Evolutionary conservation across 345 rosid genomes (phyloP).

Genomic region (Durio zibethinus): DNA sequence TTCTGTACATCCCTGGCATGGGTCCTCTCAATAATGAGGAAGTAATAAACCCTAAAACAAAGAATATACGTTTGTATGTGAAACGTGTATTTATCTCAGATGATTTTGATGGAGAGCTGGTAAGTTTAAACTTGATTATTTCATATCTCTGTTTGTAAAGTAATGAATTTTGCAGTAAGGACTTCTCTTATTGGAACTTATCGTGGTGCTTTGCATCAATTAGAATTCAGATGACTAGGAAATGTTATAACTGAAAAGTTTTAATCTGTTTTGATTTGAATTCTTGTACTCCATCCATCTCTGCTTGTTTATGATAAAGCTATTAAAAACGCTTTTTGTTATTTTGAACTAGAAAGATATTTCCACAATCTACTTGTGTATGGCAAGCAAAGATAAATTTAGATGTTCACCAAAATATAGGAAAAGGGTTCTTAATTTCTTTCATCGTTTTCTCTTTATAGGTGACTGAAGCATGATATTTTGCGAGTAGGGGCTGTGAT

Average conservation of each 20-base stretch:
- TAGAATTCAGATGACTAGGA: neutral
- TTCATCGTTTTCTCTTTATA: neutral
- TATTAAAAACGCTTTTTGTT: neutral
- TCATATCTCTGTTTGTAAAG: neutral
- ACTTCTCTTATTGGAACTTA: neutral
- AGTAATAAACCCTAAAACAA: constrained; percentile 78
- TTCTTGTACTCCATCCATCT: neutral
- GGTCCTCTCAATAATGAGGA: constrained; percentile 95
- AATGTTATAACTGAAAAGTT: neutral
- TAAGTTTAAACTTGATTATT: constrained; percentile 26
- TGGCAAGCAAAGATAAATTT: neutral
- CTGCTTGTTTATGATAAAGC: neutral
- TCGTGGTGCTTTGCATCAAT: neutral
- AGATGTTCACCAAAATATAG: neutral
- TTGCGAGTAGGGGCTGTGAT: neutral
- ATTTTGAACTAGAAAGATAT: neutral
- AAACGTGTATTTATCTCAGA: constrained; percentile 98
- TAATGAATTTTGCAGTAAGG: neutral
- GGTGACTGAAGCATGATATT: neutral
- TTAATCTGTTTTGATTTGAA: neutral
- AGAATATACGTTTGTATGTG: constrained; percentile 83
- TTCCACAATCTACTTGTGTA: neutral
- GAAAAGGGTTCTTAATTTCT: neutral
- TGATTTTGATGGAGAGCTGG: constrained; percentile 99
- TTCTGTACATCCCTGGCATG: constrained; percentile 93